Conservation (phyloP, 352 stramenopile genomes). For the Phytophthora ohioensis region DNA sequence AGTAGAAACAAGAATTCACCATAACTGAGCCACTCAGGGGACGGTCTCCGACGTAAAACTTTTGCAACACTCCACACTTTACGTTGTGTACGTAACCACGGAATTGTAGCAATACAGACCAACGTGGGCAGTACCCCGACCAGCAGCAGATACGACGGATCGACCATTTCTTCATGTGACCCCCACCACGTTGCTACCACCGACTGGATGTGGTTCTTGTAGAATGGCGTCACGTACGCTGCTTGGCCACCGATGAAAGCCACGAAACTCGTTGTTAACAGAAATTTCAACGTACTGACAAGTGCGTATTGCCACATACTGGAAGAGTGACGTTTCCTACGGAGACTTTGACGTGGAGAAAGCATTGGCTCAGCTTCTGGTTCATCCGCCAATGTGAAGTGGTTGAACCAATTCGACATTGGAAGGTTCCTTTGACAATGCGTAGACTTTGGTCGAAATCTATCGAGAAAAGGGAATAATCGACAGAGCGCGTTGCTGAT, state of each 20-base stretch:
- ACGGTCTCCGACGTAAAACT: slow-evolving; percentile 24
- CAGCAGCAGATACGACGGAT: slow-evolving; percentile 59
- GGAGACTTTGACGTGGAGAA: background rate
- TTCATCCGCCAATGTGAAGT: background rate
- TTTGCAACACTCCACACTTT: slow-evolving; percentile 12
- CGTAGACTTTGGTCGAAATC: background rate
- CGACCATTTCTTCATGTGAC: slow-evolving; percentile 55
- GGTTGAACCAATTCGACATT: slow-evolving; percentile 7
- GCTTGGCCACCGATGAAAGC: slow-evolving; percentile 30
- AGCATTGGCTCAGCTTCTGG: slow-evolving; percentile 7
- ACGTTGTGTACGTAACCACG: slow-evolving; percentile 29
- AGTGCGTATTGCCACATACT: slow-evolving; percentile 7
- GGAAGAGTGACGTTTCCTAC: background rate
- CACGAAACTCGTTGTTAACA: slow-evolving; percentile 20
- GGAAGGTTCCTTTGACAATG: slow-evolving; percentile 21
- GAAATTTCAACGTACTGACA: slow-evolving; percentile 4
- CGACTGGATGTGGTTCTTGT: slow-evolving; percentile 27
- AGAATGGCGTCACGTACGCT: slow-evolving; percentile 36
- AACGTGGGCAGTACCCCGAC: slow-evolving; percentile 51
- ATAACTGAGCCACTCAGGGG: slow-evolving; percentile 27
- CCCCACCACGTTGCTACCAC: slow-evolving; percentile 30
- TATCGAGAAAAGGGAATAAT: slow-evolving; percentile 15
- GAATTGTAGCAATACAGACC: slow-evolving; percentile 38
- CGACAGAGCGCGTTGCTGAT: slow-evolving; percentile 8
- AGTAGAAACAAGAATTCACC: slow-evolving; percentile 49